Conservation (phyloP, 257 asterid species). For the Capsicum rhomboideum region DNA sequence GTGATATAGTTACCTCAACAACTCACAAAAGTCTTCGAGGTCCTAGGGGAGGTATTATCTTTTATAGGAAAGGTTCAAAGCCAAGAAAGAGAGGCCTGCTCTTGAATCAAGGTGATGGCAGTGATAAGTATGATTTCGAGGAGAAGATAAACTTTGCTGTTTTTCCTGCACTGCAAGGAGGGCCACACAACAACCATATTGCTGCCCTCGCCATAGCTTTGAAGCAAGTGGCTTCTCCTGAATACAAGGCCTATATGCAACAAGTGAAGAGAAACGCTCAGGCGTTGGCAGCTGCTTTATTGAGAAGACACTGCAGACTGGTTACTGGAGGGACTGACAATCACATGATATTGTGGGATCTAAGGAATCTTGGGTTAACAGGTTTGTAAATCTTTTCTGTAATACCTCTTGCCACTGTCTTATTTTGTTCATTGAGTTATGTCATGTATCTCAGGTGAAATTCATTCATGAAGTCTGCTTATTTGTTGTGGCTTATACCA, state of each 20-base stretch:
- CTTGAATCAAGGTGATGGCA: slow-evolving; percentile 57
- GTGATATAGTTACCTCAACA: slow-evolving; percentile 81
- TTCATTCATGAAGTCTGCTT: neutral
- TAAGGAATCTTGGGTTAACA: slow-evolving; percentile 68
- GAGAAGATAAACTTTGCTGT: slow-evolving; percentile 87
- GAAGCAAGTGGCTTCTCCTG: slow-evolving; percentile 81
- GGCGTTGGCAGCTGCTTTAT: slow-evolving; percentile 60
- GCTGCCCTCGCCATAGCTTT: slow-evolving; percentile 84
- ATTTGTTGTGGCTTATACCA: neutral
- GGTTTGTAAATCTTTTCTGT: slow-evolving; percentile 23
- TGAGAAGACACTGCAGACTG: slow-evolving; percentile 58
- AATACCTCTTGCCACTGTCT: neutral
- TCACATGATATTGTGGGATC: slow-evolving; percentile 83
- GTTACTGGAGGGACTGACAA: slow-evolving; percentile 88
- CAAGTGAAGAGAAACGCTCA: slow-evolving; percentile 85
- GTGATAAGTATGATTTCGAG: slow-evolving; percentile 77
- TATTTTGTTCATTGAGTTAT: neutral
- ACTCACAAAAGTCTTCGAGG: slow-evolving; percentile 96
- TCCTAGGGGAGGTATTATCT: slow-evolving; percentile 87
- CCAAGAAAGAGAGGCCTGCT: slow-evolving; percentile 70
- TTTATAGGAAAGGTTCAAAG: slow-evolving; percentile 73
- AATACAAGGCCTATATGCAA: slow-evolving; percentile 65
- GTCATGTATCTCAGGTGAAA: neutral
- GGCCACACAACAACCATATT: slow-evolving; percentile 89
- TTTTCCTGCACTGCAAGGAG: slow-evolving; percentile 85